A percentile compares a stretch with the other conserved stretches of the same genome.
phyloP scores from a whole-genome alignment of 1,284 basidiomycete genomes.

The Waitea zeae region DNA sequence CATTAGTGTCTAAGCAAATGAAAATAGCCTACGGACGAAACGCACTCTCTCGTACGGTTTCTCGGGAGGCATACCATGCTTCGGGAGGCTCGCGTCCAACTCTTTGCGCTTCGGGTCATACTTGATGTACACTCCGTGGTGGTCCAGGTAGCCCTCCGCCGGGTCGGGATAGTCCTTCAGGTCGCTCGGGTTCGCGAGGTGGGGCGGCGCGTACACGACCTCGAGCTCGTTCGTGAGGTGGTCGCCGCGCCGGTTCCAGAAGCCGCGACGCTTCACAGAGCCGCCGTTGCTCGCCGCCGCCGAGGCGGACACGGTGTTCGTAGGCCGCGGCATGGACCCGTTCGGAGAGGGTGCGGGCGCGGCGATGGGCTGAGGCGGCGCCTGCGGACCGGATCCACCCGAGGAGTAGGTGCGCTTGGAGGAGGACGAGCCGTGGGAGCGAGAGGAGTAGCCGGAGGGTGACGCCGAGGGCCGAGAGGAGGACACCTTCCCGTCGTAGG shows the following conservation, averaged over 20 bases:
- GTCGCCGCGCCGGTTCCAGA: slow-evolving; percentile 55
- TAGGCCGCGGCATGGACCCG: neutral
- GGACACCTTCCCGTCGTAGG: no score
- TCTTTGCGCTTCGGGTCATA: slow-evolving; percentile 29
- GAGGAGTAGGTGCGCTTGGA: neutral
- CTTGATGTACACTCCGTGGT: slow-evolving; percentile 20
- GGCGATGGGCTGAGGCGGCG: neutral
- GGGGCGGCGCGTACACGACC: slow-evolving; percentile 43
- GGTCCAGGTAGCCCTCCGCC: slow-evolving; percentile 32
- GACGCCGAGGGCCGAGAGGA: no score
- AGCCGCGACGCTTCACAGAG: slow-evolving; percentile 31
- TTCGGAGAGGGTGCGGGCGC: no score
- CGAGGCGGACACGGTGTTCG: slow-evolving; percentile 3
- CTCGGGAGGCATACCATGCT: slow-evolving; percentile 28
- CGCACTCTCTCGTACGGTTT: slow-evolving; percentile 41
- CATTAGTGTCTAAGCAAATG: neutral
- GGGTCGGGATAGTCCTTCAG: slow-evolving; percentile 35
- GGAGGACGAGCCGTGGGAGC: neutral
- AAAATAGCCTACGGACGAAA: slow-evolving; percentile 3
- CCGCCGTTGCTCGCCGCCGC: no score
- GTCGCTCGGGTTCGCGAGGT: slow-evolving; percentile 33
- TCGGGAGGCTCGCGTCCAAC: slow-evolving; percentile 36
- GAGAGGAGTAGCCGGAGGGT: neutral
- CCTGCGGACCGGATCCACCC: no score
- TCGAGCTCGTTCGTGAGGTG: slow-evolving; percentile 33